Percentiles rank a stretch among this genome's conserved stretches.
These are phyloP conservation scores for Melampsora abietis-canadensis DNA, from an alignment of 1,284 basidiomycete genomes.

Conservation along the genomic window DNA sequence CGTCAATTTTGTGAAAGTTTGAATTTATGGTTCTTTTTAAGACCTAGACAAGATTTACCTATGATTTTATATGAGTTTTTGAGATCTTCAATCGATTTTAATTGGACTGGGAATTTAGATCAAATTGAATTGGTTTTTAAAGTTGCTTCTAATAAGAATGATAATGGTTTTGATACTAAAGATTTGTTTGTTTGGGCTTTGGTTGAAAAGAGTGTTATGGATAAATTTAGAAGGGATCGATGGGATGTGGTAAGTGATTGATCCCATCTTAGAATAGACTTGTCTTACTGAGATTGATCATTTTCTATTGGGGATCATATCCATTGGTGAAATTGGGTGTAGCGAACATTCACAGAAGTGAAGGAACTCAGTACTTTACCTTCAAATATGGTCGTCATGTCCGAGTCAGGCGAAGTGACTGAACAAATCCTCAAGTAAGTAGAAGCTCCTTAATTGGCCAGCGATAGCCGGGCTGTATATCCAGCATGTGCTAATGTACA, in stretches of 20 bases:
- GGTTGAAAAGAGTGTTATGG: slow-evolving; percentile 72
- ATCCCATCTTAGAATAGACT: not conserved
- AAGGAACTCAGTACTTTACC: slow-evolving; percentile 52
- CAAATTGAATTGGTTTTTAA: slow-evolving; percentile 68
- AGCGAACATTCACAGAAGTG: slow-evolving; percentile 65
- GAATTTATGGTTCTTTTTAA: slow-evolving; percentile 71
- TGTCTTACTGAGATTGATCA: slow-evolving; percentile 1
- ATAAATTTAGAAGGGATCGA: slow-evolving; percentile 64
- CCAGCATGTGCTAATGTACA: too few relatives aligned
- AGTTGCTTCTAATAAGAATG: slow-evolving; percentile 63
- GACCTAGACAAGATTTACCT: slow-evolving; percentile 76
- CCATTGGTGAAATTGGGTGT: slow-evolving; percentile 64
- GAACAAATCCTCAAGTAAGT: slow-evolving; percentile 67
- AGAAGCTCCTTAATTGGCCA: not conserved
- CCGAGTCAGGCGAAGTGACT: slow-evolving; percentile 75
- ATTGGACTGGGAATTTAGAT: slow-evolving; percentile 60
- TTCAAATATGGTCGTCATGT: slow-evolving; percentile 66
- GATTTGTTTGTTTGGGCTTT: slow-evolving; percentile 77
- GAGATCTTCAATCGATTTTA: slow-evolving; percentile 68
- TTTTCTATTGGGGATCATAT: slow-evolving; percentile 45
- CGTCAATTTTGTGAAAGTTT: slow-evolving; percentile 69
- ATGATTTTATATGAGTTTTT: slow-evolving; percentile 64
- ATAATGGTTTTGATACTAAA: slow-evolving; percentile 51
- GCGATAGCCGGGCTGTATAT: too few relatives aligned
- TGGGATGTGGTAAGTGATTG: slow-evolving; percentile 73